Evolutionary conservation across 2,329 filamentous ascomycete species (phyloP).

Genomic region (Nigrospora osmanthi): DNA sequence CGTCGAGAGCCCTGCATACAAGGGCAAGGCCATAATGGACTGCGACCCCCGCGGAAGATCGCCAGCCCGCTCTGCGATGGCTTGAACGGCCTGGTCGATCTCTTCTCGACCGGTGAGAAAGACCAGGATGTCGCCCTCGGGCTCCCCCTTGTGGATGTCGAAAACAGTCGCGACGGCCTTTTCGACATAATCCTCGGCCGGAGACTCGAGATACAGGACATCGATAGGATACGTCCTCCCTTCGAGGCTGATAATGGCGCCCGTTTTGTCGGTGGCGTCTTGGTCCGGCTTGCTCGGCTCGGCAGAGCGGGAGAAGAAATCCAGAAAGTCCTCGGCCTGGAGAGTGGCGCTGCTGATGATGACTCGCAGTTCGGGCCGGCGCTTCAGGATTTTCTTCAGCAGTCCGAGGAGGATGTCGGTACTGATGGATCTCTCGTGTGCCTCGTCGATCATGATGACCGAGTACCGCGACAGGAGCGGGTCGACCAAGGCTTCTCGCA

Average conservation of each 20-base stretch:
- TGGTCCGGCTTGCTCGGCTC: conserved; percentile 25
- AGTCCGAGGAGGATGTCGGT: conserved; percentile 86
- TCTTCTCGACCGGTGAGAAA: conserved; percentile 92
- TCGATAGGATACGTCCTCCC: conserved; percentile 87
- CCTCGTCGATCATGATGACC: conserved; percentile 96
- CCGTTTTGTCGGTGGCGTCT: conserved; percentile 14
- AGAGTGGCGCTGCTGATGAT: conserved; percentile 91
- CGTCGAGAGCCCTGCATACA: conserved; percentile 82
- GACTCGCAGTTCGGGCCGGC: conserved; percentile 73
- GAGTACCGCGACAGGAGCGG: conserved; percentile 86
- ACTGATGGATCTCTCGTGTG: conserved; percentile 87
- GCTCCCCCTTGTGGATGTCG: conserved; percentile 76
- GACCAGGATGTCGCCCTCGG: conserved; percentile 78
- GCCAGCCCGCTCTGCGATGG: conserved; percentile 64
- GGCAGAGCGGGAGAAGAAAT: conserved; percentile 56
- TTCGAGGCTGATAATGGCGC: conserved; percentile 74
- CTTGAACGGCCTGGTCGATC: conserved; percentile 76
- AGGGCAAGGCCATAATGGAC: conserved; percentile 62
- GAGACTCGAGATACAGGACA: conserved; percentile 68
- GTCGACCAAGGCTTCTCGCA: conserved; percentile 88
- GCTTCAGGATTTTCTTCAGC: conserved; percentile 81
- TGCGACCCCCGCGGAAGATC: conserved; percentile 52
- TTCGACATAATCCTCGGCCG: conserved; percentile 81
- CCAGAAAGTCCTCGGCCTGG: conserved; percentile 77
- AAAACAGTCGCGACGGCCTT: conserved; percentile 75